Evolutionary conservation across 768 basidiomycete species (phyloP), one percentile per base, ranked within the genome.

Genomic region (Nidularia pulvinata): DNA sequence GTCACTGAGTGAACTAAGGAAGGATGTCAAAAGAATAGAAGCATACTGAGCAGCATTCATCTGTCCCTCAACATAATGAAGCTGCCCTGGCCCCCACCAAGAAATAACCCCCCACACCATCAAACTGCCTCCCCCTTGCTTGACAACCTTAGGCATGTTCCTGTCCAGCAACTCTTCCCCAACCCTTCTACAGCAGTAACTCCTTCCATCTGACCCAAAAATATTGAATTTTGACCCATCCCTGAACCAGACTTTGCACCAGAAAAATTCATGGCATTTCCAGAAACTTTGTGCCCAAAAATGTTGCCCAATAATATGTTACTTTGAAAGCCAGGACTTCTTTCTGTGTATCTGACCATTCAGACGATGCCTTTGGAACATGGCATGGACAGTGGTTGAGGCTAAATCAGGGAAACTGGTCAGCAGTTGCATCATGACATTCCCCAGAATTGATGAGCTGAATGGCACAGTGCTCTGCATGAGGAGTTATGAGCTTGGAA

Each of bases 51-150:
- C 30, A 2, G 16, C 39, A 44, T 67, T 54, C 62, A 71, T 63
- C 43, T 49, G 61, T 6, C 69, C 69, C 9, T 64, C 55, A 48
- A 72, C 62, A 46, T 57, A 50, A 47, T 53, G 52, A 42, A 70
- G 60, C 6, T 55, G 45, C 5, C 67, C 67, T 1, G 58, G 46
- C 6, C 69, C 65, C 1, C 60, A 11, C 10, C 55, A 53, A 0
- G 56, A 65, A 43, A 73, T 53, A 48, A 63, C 61, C 5, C 65
- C 69, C 69, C 69, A 73, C 7, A 72, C 65, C 60, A 62, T 67
- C 2, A 71, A 51, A 46, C 48, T 59, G 46, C 69, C 67, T 9
- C 65, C 59, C 11, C 70, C 65, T 50, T 65, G 64, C 53, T 70
- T 69, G 22, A 66, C 58, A 16, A 52, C 61, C 46, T 64, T 59